Conservation (phyloP, 1,284 basidiomycete genomes). For the Rhodotorula sp. region DNA sequence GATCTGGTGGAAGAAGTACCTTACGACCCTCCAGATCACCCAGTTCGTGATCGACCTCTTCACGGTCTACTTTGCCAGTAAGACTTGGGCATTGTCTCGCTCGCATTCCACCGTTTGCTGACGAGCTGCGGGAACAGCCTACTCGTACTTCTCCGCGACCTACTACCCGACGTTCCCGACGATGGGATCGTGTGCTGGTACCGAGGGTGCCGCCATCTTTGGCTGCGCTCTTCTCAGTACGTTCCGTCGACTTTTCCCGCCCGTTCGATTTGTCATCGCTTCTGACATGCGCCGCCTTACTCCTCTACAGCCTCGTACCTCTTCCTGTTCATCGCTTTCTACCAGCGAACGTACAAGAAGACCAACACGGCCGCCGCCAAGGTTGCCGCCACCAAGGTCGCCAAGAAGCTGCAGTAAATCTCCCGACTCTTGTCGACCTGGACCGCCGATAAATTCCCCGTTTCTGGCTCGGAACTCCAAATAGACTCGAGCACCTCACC, state of each 20-base stretch:
- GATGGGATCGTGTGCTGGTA: constrained; percentile 79
- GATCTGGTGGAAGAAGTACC: constrained; percentile 98
- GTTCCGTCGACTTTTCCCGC: constrained; percentile 38
- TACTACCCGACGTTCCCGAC: constrained; percentile 63
- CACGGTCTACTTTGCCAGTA: constrained; percentile 89
- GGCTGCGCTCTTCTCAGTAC: constrained; percentile 86
- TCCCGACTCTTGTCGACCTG: background rate
- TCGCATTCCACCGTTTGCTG: background rate
- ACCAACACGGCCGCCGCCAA: constrained; percentile 17
- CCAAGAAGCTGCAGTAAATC: constrained; percentile 35
- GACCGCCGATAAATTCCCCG: background rate
- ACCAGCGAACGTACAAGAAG: constrained; percentile 49
- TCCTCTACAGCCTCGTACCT: constrained; percentile 30
- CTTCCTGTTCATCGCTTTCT: constrained; percentile 50
- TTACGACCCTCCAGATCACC: constrained; percentile 91
- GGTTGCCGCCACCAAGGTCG: constrained; percentile 17
- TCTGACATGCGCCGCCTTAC: background rate
- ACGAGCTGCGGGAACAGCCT: constrained; percentile 57
- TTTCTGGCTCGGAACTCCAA: no score
- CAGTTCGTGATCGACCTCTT: constrained; percentile 90
- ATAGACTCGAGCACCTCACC: no score
- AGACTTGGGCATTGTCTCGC: constrained; percentile 51
- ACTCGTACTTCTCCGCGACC: constrained; percentile 64
- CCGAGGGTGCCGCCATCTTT: constrained; percentile 80
- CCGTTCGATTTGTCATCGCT: background rate